Evolutionary conservation across 768 basidiomycete genomes (phyloP), one percentile per base, ranked within the genome.

Genomic region (Hygrocybe coccinea): DNA sequence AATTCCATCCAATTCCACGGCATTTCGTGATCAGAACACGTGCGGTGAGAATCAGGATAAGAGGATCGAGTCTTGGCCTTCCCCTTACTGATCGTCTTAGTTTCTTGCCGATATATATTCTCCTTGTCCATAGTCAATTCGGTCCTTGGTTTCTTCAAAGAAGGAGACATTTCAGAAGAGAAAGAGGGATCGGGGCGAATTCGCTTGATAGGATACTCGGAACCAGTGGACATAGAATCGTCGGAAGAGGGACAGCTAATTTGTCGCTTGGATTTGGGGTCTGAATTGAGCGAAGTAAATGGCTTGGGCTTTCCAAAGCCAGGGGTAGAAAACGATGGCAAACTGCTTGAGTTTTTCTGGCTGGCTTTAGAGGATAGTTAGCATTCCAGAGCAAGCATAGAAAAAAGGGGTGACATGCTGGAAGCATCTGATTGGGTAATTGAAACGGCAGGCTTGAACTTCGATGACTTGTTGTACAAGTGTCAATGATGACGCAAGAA

Each of bases 381-480:
- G 46, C 29, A 34, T 14, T 22, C 29, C 2, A 34, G 35, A 46
- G 21, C 7, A 44, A 19, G 19, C 9, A 21, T 45, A 52, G 5
- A 6, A 14, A 44, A 19, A 44, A 34, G 36, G 21, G n/a, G n/a
- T n/a, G n/a, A 56, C 17, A 29, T 39, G 48, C 43, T 38, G 21
- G 43, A 39, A 37, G 25, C 24, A 54, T 17, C 21, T 17, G 61
- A 48, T 38, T 57, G 33, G 3, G 57, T 43, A 3, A 57, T 56
- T 15, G 57, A 51, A 5, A 59, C 60, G 17, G 76, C 76, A 12
- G 79, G 79, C 61, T 78, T 80, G 60, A 80, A 80, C 66, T 76
- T 79, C 43, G 73, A 73, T 7, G 63, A 49, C 55, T 65, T 37
- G 35, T 54, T 10, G 55, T 49, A 45, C 25, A 52, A 53, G 6